Evolutionary conservation across 176 grass and related monocot genomes (phyloP), one percentile per base, ranked within the genome.

Genomic region (Ensete ventricosum): DNA sequence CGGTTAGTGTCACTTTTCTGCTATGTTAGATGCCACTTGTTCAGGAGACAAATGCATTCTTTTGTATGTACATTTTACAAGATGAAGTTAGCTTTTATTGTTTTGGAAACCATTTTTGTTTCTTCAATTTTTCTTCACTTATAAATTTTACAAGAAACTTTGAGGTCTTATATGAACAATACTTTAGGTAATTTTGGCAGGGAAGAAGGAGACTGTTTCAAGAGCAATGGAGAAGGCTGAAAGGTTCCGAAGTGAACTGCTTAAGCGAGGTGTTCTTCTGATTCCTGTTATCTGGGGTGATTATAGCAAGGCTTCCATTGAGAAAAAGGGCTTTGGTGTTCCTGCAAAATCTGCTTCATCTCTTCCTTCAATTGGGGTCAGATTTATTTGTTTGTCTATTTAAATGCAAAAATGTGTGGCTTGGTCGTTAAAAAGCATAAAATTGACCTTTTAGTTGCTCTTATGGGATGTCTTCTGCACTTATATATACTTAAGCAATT

Each of bases 111-210:
- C 5, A 63, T 17, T 26, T 53, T 14, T 67, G 24, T 65, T 80
- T 53, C 4, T 74, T 2, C 0, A 82, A 34, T 34, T 19, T 27
- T 77, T 78, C n/a, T 52, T 20, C 19, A 51, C 17, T 71, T 11
- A 0, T 8, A 71, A 71, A 51, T 14, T 13, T 5, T 71, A 51
- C 11, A 17, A 14, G 14, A 73, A 62, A 50, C 17, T 60, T 26
- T 17, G 52, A 74, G 74, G 73, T 79, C 19, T 87, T 58, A 9
- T 74, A 84, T 91, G 83, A 98, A 67, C 74, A 27, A 69, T 81
- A 77, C 69, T 84, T 75, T 82, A 98, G 95, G 84, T 98, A 84
- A 93, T 99, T 93, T 84, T 99, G 82, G 95, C 95, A 87, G 90
- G 95, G 67, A 93, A 82, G 25, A 99, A 88, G 85, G 84, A 20